Evolutionary conservation across 176 grass and related monocot species (phyloP), one percentile per base, ranked within the genome.

Genomic region (Zoysia japonica): DNA sequence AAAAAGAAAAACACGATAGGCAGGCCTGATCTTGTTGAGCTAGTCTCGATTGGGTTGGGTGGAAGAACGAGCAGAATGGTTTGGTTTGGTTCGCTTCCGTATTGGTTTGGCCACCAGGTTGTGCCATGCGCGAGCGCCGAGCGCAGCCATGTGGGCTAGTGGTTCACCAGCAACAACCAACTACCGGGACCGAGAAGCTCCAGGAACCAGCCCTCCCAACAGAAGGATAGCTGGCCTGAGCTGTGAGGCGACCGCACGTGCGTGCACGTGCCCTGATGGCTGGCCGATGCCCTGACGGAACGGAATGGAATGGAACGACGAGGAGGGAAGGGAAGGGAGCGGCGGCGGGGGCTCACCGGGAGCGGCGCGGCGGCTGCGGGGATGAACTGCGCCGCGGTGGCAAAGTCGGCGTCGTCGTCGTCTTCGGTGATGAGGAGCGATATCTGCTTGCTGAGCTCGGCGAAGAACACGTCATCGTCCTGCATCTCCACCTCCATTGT

Each of bases 401-500:
- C 63, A 80, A 92, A 89, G 45, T 92, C 95, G 38, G 89, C 85
- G 5, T 94, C 96, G 51, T 98, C 96, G 52, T 98, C 96, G 68
- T 98, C 28, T 28, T 28, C 96, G 85, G 87, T 98, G 80, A 98
- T 91, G 54, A 98, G 84, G 28, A 92, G 92, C 11, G 96, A 91
- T 78, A 98, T 98, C 80, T 87, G 88, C 88, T 95, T 90, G 92
- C 96, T 98, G 76, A 95, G 89, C 68, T 98, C 92, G 6, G 96
- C 96, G 75, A 98, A 98, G 88, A 93, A 87, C 63, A 93, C 37
- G 93, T 98, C 96, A 84, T 98, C 89, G 67, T 94, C 92, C 49
- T 86, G 54, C 86, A 91, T 85, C 84, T 89, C 82, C 51, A 85
- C 61, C 70, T 86, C 86, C 90, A 86, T 87, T 47, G 9, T 0